Evolutionary conservation across 148 eudicot genomes (phyloP), one percentile per base, ranked within the genome.

Genomic region (Chenopodium formosanum): DNA sequence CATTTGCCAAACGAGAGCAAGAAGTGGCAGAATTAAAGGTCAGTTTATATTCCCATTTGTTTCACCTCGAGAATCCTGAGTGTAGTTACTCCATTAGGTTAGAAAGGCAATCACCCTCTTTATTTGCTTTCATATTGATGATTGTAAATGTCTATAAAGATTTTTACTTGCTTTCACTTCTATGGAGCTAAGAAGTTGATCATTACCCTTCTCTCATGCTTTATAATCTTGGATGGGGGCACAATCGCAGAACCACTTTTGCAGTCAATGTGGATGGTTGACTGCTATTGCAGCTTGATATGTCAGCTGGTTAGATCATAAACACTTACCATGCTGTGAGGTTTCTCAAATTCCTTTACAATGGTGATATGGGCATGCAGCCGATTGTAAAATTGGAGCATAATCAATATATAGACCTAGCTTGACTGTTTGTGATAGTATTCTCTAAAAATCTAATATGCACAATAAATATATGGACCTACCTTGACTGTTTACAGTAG

Each of bases 11-110:
- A 80, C 90, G 98, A 47, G 99, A 97, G 84, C 98, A 94, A 89
- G 99, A 97, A 89, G 91, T 97, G 80, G 95, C 99, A 79, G 98
- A 97, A 75, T 83, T 97, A 84, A 97, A 94, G 97, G 99, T 94
- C 69, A 75, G 85, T 63, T 64, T 63, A 46, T 67, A 76, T 56
- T 69, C 34, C 58, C 52, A 23, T 58, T 78, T 65, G 48, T 66
- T 7, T 67, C 40, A 67, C 17, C 40, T 78, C 20, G 9, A 17
- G 40, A 32, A 34, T 76, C 56, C 25, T 58, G 53, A 34, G n/a
- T 65, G 32, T 47, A 53, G 31, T 69, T 77, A 46, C 75, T n/a
- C 68, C 20, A 16, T 13, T 25, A 31, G 70, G 0, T 72, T 63
- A 0, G 12, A 11, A 62, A 79, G 27, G 34, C 8, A 70, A 53